Base-by-base conservation (phyloP, 2,329 filamentous ascomycete species). In the Apiospora pterosperma region DNA sequence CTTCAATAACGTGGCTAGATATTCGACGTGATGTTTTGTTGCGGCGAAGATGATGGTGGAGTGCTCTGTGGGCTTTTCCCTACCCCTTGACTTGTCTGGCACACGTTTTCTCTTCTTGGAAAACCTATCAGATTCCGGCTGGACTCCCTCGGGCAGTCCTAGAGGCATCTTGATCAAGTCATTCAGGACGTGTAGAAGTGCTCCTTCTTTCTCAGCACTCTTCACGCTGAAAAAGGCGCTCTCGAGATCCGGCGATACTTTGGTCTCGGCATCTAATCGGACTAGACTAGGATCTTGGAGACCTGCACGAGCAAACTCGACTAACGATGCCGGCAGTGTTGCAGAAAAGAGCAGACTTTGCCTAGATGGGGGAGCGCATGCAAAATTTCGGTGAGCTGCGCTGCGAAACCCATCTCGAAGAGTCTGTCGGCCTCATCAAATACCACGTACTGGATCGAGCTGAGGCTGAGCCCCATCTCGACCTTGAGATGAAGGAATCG, bases 341-440 rank as follows among this genome's bases (percentile, higher is more conserved):
- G 96, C 96, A 38, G 96, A 99, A 77, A 99, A 99, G 2, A 99
- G 84, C 8, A 98, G 81, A 3, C 94, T 99, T 75, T 99, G 96
- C 65, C 96, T 86, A 28, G 90, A 91, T 0, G 87, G 82, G 1
- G 96, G 19, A 99, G 81, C 0, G 93, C 92, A 74, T 97, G 89
- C 62, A 99, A 81, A 82, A 98, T 98, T 76, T 99, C 96, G 1
- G 92, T 91, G 70, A 99, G 82, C 74, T 99, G 96, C 4, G 92
- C 89, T 5, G 94, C 93, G 75, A 99, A 99, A 71, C 96, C 96
- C 95, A 99, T 97, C 76, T 99, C 96, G 77, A 99, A 99, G 23
- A 99, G 83, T 63, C 96, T 88, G 83, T 99, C 96, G 1, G 96
- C 96, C 77, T 99, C 96, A 75, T 99, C 96, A 69, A 99, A 99